These are phyloP conservation scores for Nematodospora valgi DNA, from an alignment of 805 yeast species.

Conservation along the genomic window DNA sequence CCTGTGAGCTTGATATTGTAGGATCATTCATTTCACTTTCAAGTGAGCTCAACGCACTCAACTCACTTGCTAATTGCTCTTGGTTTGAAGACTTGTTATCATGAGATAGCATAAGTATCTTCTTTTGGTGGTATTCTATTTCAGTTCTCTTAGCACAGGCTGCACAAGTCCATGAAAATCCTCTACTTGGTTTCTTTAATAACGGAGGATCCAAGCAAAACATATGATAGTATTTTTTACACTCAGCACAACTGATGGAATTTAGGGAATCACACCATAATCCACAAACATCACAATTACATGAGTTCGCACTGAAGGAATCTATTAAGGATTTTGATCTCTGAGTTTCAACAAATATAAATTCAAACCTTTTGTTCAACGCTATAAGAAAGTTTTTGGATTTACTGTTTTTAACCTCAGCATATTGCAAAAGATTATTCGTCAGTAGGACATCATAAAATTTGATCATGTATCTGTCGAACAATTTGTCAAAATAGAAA, in stretches of 20 bases:
- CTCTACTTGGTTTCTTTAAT: slow-evolving; percentile 73
- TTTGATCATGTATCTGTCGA: slow-evolving; percentile 79
- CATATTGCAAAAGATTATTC: slow-evolving; percentile 36
- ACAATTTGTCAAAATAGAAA: slow-evolving; percentile 83
- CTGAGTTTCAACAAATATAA: slow-evolving; percentile 70
- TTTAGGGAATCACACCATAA: slow-evolving; percentile 78
- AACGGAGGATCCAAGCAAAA: slow-evolving; percentile 85
- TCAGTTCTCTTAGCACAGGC: slow-evolving; percentile 63
- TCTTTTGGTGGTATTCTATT: slow-evolving; percentile 35
- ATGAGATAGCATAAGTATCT: slow-evolving; percentile 37
- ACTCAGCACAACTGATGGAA: slow-evolving; percentile 76
- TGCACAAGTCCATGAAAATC: slow-evolving; percentile 90
- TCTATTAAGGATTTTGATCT: slow-evolving; percentile 59
- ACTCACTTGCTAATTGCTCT: slow-evolving; percentile 26
- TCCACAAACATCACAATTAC: slow-evolving; percentile 67
- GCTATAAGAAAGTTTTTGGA: slow-evolving; percentile 62
- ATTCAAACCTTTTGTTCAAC: slow-evolving; percentile 64
- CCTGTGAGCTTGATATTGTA: background rate
- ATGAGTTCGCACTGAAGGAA: slow-evolving; percentile 53
- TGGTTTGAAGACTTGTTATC: slow-evolving; percentile 41
- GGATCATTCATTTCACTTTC: slow-evolving; percentile 3
- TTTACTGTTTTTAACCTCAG: slow-evolving; percentile 38
- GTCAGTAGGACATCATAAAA: slow-evolving; percentile 78
- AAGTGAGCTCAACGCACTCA: slow-evolving; percentile 11
- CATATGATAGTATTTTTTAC: slow-evolving; percentile 71